phyloP scores from a whole-genome alignment of 73 alveolate genomes.

The Tetrahymena elliotti region DNA sequence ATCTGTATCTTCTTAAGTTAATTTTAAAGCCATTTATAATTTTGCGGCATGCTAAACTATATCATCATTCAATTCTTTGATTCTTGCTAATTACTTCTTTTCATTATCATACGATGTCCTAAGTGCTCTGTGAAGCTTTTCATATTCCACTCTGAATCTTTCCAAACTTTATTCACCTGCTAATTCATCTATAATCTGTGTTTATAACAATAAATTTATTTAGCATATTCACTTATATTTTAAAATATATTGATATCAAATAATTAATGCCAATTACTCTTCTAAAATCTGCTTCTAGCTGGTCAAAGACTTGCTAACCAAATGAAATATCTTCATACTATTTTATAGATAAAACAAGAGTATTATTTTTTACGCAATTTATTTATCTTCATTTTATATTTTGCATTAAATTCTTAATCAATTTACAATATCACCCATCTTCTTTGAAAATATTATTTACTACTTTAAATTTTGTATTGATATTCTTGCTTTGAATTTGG shows the following conservation, averaged over 20 bases:
- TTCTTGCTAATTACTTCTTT: constrained; percentile 57
- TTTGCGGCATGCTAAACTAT: constrained; percentile 69
- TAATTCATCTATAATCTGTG: constrained; percentile 62
- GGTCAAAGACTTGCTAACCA: neutral
- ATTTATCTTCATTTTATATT: too few relatives aligned
- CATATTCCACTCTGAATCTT: constrained; percentile 80
- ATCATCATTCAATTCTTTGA: constrained; percentile 63
- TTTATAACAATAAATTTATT: neutral
- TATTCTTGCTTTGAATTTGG: neutral
- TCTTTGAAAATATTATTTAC: neutral
- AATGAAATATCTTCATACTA: neutral
- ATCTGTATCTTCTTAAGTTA: constrained; percentile 77
- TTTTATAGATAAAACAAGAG: neutral
- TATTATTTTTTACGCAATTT: neutral
- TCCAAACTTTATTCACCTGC: constrained; percentile 79
- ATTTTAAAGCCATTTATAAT: constrained; percentile 63
- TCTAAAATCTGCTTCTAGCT: neutral
- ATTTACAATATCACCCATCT: neutral
- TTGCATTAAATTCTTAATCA: neutral
- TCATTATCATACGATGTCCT: constrained; percentile 80
- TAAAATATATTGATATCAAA: neutral
- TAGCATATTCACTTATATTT: neutral
- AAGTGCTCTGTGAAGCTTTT: constrained; percentile 77
- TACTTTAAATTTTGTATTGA: neutral
- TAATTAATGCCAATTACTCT: neutral